phyloP scores from a whole-genome alignment of 2,329 filamentous ascomycete genomes.

The Botrytis hyacinthi region DNA sequence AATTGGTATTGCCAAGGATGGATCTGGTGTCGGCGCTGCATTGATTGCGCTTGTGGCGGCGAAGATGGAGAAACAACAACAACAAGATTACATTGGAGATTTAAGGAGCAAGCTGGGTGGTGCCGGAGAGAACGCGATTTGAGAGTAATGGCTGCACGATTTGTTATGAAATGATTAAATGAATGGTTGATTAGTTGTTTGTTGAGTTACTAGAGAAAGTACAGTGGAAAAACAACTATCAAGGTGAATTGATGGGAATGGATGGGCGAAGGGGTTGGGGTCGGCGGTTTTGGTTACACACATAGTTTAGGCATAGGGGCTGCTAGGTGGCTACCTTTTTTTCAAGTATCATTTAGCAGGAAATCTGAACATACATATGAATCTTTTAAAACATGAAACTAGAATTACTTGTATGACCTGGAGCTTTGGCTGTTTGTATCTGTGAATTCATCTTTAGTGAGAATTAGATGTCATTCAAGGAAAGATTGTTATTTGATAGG shows the following conservation, averaged over 20 bases:
- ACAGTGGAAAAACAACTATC: neutral
- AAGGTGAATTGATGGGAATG: neutral
- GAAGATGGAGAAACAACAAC: constrained; percentile 42
- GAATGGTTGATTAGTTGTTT: neutral
- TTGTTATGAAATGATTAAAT: constrained; percentile 14
- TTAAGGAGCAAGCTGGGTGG: neutral
- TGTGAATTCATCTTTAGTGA: neutral
- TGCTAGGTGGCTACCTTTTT: neutral
- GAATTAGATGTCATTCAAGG: neutral
- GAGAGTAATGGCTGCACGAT: neutral
- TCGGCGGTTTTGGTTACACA: neutral
- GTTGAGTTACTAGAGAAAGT: neutral
- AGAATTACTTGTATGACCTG: neutral
- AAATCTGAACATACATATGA: neutral
- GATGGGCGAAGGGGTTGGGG: neutral
- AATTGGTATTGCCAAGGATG: constrained; percentile 96
- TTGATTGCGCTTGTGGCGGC: constrained; percentile 90
- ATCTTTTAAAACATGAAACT: neutral
- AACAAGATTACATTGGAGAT: constrained; percentile 27
- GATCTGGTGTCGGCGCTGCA: constrained; percentile 91
- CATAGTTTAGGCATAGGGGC: constrained; percentile 2
- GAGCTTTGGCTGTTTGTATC: neutral
- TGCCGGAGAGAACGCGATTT: neutral
- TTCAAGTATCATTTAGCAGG: neutral
- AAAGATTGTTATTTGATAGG: neutral